Evolutionary conservation across 2,329 filamentous ascomycete species (phyloP), one percentile per base, ranked within the genome.

Genomic region (Fusarium incarnatum): DNA sequence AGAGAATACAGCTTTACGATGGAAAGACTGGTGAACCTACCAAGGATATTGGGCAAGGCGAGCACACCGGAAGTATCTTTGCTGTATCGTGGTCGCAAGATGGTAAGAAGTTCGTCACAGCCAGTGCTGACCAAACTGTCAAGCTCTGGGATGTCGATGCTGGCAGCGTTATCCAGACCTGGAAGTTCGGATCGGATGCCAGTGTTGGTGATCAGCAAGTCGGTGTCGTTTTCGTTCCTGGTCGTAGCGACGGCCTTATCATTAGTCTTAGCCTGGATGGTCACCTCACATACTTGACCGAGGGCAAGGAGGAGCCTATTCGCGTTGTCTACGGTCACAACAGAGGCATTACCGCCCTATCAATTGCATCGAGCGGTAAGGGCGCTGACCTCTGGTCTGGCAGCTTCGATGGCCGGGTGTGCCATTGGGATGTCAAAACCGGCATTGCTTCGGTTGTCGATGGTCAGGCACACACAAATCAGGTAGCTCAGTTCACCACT

Each of bases 111-210:
- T 90, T 99, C 71, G 95, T 93, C 28, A 99, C 96, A 2, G 93
- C 94, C 18, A 97, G 94, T 76, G 95, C 94, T 11, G 96, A 99
- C 78, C 94, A 96, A 82, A 98, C 94, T 0, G 93, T 99, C 58
- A 94, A 94, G 79, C 87, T 98, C 27, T 99, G 96, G 96, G 94
- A 98, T 76, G 90, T 89, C 4, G 93, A 97, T 77, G 85, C 90
- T 16, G 93, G 92, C 34, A 92, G 92, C 77, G 88, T 88, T 22
- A 84, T 91, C 10, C 92, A 97, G 79, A 93, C 88, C 27, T 99
- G 96, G 96, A 88, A 88, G 69, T 88, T 98, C 78, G 94, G 94
- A 23, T 91, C 94, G 44, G 91, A 90, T 18, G 87, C 91, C 66
- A 94, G 88, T 77, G 85, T 98, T 40, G 86, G 87, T 6, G 88